phyloP scores from a whole-genome alignment of 2,329 filamentous ascomycete species.

The Penicillium sp. region DNA sequence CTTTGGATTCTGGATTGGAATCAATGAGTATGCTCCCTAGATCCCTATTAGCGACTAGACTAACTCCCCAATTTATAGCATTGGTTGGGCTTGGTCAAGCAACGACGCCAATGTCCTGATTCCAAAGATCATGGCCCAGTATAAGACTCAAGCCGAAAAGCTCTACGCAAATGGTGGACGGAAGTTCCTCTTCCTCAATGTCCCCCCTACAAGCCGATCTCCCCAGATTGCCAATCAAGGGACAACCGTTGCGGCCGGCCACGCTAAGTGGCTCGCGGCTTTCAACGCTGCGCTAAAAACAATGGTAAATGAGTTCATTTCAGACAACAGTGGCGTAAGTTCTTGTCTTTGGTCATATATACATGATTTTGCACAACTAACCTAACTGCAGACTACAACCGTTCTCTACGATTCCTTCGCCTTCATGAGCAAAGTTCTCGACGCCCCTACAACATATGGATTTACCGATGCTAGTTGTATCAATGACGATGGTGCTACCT shows the following conservation, averaged over 20 bases:
- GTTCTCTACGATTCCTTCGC: constrained; percentile 32
- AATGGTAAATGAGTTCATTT: constrained; percentile 23
- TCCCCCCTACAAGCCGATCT: constrained; percentile 50
- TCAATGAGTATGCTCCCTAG: constrained; percentile 31
- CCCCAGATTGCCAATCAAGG: constrained; percentile 27
- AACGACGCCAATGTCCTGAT: constrained; percentile 31
- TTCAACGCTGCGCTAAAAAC: constrained; percentile 28
- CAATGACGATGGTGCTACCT: constrained; percentile 28
- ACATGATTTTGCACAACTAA: neutral
- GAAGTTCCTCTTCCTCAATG: constrained; percentile 61
- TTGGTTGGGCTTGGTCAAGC: constrained; percentile 33
- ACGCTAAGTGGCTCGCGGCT: constrained; percentile 25
- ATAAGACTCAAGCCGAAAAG: constrained; percentile 45
- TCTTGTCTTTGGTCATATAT: neutral
- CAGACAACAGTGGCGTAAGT: constrained; percentile 20
- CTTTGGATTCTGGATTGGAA: constrained; percentile 38
- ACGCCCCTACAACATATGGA: constrained; percentile 28
- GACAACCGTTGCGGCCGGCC: constrained; percentile 13
- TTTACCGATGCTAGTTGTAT: constrained; percentile 32
- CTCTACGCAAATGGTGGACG: constrained; percentile 56
- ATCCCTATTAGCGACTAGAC: neutral
- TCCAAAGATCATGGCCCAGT: constrained; percentile 45
- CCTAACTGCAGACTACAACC: constrained; percentile 19
- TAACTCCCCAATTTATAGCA: constrained; percentile 15
- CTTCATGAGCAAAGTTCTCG: constrained; percentile 33